Percentiles rank a stretch among this genome's conserved stretches.
Evolutionary conservation across 345 rosid species (phyloP).

Genomic region (Cardamine chenopodiifolia): DNA sequence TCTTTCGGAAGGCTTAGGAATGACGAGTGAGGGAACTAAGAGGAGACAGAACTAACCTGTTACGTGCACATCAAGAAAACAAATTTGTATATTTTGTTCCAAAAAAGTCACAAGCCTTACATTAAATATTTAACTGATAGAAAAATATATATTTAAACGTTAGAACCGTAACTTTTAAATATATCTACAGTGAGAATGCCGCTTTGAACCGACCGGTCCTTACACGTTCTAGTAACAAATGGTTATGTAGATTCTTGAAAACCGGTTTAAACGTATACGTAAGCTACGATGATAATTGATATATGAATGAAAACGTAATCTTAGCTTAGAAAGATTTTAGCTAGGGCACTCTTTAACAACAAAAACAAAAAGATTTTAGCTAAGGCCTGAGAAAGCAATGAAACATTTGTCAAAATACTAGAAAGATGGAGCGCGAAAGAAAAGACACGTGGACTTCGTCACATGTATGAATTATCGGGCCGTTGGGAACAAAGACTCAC

Average conservation of each 20-base stretch:
- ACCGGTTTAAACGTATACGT: not conserved
- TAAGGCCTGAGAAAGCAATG: slow-evolving; percentile 16
- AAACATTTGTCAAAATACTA: slow-evolving; percentile 1
- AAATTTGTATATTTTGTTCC: not conserved
- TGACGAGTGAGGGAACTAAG: slow-evolving; percentile 1
- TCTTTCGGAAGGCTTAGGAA: slow-evolving; percentile 10
- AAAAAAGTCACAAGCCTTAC: slow-evolving; percentile 21
- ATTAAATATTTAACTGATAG: not conserved
- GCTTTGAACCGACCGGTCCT: slow-evolving; percentile 2
- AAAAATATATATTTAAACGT: not conserved
- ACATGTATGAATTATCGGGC: slow-evolving; percentile 3
- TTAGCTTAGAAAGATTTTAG: not conserved
- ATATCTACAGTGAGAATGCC: not conserved
- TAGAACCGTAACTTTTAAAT: not conserved
- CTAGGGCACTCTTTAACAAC: too few relatives aligned
- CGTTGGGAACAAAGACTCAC: slow-evolving; percentile 20
- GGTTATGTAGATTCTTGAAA: not conserved
- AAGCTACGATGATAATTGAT: not conserved
- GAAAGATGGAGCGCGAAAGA: slow-evolving; percentile 7
- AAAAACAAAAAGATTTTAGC: not conserved
- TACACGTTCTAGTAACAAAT: not conserved
- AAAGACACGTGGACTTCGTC: slow-evolving; percentile 18
- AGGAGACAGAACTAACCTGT: slow-evolving; percentile 33
- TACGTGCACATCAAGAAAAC: slow-evolving; percentile 35
- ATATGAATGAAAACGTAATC: not conserved